Evolutionary conservation across 305 asterid species (phyloP).

Genomic region (Rubia tinctorum): DNA sequence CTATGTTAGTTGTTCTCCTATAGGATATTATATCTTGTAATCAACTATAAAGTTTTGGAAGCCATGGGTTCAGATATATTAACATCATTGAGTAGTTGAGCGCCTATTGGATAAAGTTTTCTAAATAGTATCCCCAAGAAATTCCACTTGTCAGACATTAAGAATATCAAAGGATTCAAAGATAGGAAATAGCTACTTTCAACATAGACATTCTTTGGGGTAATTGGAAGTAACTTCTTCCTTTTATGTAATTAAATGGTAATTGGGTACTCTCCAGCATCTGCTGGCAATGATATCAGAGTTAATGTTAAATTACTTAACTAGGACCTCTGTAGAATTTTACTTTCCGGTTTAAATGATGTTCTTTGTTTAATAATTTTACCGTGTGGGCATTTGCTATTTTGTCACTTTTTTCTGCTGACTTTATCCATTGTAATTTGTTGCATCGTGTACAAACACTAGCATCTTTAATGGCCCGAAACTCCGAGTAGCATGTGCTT

Average conservation of each 20-base stretch:
- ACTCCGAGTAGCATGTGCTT: too few relatives aligned
- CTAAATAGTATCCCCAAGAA: background rate
- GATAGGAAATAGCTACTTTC: background rate
- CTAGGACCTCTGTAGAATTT: background rate
- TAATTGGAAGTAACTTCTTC: background rate
- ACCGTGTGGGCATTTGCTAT: background rate
- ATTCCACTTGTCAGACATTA: background rate
- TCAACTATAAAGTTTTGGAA: background rate
- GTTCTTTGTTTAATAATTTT: background rate
- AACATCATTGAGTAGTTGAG: background rate
- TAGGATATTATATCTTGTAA: background rate
- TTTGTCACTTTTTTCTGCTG: slow-evolving; percentile 2
- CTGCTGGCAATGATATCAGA: background rate
- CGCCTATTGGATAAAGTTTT: background rate
- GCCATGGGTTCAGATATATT: background rate
- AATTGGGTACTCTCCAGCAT: background rate
- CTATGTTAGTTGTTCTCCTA: background rate
- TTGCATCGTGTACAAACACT: too few relatives aligned
- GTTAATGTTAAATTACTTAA: background rate
- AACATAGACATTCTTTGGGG: background rate
- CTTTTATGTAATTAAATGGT: background rate
- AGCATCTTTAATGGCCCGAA: too few relatives aligned
- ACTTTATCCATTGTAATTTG: too few relatives aligned
- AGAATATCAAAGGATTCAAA: background rate
- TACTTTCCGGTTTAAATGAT: background rate